Evolutionary conservation across 1,284 basidiomycete species (phyloP).

Genomic region (Sporisorium exsertum): DNA sequence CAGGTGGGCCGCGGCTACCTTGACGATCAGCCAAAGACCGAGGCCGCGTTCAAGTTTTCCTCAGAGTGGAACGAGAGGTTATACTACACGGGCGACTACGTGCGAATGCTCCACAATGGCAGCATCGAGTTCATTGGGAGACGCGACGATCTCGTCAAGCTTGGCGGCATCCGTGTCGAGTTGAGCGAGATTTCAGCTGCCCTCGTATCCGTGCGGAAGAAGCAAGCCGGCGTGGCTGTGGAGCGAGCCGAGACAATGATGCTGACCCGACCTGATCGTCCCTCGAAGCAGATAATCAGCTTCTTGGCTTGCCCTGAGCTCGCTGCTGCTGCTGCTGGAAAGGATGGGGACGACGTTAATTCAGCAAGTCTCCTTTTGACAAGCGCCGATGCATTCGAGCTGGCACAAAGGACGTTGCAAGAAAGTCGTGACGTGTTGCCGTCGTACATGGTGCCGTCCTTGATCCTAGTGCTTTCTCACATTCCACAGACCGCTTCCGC

Average conservation of each 20-base stretch:
- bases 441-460: conserved; percentile 21
- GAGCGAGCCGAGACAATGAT: conserved; percentile 21
- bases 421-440: conserved; percentile 6
- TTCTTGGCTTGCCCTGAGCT: conserved; percentile 19
- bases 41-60: conserved; percentile 7
- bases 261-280: conserved; percentile 17
- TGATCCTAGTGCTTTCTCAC: conserved; percentile 8
- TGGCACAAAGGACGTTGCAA: conserved; percentile 8
- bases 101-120: conserved; percentile 53
- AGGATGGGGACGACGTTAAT: background rate
- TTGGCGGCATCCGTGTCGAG: conserved; percentile 64
- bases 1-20: conserved; percentile 36
- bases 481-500: conserved; percentile 29
- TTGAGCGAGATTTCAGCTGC: conserved; percentile 51
- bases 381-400: background rate
- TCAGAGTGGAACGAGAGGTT: conserved; percentile 10
- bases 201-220: conserved; percentile 1
- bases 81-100: conserved; percentile 48
- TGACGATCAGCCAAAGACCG: conserved; percentile 19
- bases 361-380: conserved; percentile 8
- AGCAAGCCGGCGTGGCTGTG: background rate
- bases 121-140: conserved; percentile 63
- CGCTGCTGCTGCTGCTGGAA: background rate
- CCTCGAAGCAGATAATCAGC: conserved; percentile 18
- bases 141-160: conserved; percentile 62